Evolutionary conservation across 2,329 filamentous ascomycete genomes (phyloP), one percentile per base, ranked within the genome.

Genomic region (Alternaria longipes): DNA sequence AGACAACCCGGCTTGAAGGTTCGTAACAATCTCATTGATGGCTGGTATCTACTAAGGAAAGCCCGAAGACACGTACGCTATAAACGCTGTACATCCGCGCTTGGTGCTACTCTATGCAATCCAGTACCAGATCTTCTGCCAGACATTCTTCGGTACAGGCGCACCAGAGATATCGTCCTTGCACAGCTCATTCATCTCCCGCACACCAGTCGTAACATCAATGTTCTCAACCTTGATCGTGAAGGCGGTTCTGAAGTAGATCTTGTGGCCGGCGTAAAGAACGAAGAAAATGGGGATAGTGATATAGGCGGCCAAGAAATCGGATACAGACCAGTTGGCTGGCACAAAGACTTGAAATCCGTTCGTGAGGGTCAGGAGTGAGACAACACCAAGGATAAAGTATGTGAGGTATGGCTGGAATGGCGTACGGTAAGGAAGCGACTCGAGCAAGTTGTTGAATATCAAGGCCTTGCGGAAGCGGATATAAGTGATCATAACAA

Each of bases 381-480:
- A 62, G 6, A 78, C 53, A 88, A 80, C 71, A 84, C 86, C 65
- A 76, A 79, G 81, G 87, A 86, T 85, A 16, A 82, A 79, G 65
- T 84, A 89, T 0, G 90, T 90, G 12, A 84, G 85, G 64, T 80
- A 84, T 1, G 83, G 83, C 65, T 84, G 83, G 59, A 81, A 79
- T 1, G 72, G 79, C 0, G 81, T 80, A 57, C 75, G 78, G 77
- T 83, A 85, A 1, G 86, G 85, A 11, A 90, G 68, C 14, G 71
- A 80, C 12, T 89, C 85, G 16, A 84, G 80, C 40, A 91, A 84
- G 61, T 84, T 83, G 63, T 88, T 86, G 16, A 78, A 81, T n/a
- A 67, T 62, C 52, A 78, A 64, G 2, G 76, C 76, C 54, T 75
- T 75, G 76, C 84, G 82, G 80, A 90, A 90, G 7, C 87, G 85